Conservation (phyloP, 768 basidiomycete species). For the Calocybe indica region DNA sequence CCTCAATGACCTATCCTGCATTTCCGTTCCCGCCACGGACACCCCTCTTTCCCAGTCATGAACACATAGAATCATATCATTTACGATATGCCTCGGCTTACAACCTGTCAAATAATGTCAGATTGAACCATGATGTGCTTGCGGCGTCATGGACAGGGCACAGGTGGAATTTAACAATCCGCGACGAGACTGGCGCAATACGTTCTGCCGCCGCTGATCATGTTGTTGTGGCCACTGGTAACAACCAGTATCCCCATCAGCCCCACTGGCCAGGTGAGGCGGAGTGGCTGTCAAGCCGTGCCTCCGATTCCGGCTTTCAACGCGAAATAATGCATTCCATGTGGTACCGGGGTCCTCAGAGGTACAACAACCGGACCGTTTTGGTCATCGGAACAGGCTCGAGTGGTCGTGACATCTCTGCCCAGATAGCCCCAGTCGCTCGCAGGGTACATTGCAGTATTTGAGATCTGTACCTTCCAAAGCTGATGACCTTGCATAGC, state of each 20-base stretch:
- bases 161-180: slow-evolving; percentile 38
- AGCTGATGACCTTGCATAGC: slow-evolving; percentile 7
- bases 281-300: slow-evolving; percentile 34
- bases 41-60: slow-evolving; percentile 43
- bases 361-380: slow-evolving; percentile 35
- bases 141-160: slow-evolving; percentile 39
- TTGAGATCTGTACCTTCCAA: neutral
- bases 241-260: slow-evolving; percentile 45
- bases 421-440: slow-evolving; percentile 34
- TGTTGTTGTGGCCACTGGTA: slow-evolving; percentile 50
- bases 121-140: slow-evolving; percentile 36
- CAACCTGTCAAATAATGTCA: slow-evolving; percentile 33
- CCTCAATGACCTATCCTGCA: slow-evolving; percentile 52
- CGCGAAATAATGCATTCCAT: slow-evolving; percentile 46
- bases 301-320: slow-evolving; percentile 7
- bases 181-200: slow-evolving; percentile 14
- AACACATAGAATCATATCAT: slow-evolving; percentile 42
- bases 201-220: slow-evolving; percentile 38
- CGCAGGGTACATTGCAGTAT: slow-evolving; percentile 27
- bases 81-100: slow-evolving; percentile 30
- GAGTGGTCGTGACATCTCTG: slow-evolving; percentile 40
- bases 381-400: slow-evolving; percentile 42
- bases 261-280: slow-evolving; percentile 42
- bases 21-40: slow-evolving; percentile 47
- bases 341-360: slow-evolving; percentile 43